Base-by-base conservation (phyloP, 495 filamentous ascomycete species). In the Tuber microsphaerosporum region DNA sequence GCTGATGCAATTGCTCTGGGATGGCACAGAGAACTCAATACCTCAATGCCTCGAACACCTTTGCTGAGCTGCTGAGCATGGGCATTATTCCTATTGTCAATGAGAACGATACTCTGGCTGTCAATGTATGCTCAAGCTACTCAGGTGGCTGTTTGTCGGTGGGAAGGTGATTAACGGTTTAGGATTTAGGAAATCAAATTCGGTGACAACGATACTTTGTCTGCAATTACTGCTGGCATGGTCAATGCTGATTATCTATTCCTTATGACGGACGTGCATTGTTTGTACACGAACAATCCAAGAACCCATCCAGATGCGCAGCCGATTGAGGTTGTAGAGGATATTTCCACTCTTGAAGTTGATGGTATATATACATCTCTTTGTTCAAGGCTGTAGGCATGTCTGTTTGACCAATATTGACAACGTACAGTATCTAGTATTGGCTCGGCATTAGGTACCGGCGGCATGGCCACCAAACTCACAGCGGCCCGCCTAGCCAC, bases 251-350 rank as follows among this genome's bases (percentile, higher is more conserved):
- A 99, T 83, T 94, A 97, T 79, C 89, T 99, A 20, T 99, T 99
- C 84, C 87, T 99, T 68, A 99, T 99, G 95, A 99, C 95, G 16
- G 95, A 99, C 82, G 95, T 99, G 65, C 95, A 99, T 82, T 97
- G 94, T 81, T 87, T 99, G 22, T 99, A 98, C 84, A 93, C 96
- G 81, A 93, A 94, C 79, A 99, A 99, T 77, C 95, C 95, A 0
- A 88, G 95, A 26, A 91, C 88, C 14, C 85, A 97, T 77, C 90
- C 92, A 1, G 91, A 97, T 77, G 95, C 95, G 26, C 86, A 91
- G 81, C 89, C 95, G 1, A 97, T 99, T 78, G 92, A 97, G 79
- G 91, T 97, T 1, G 93, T 99, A 10, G 91, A 95, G 70, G 94
- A 98, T 81, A 97, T 98, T 68, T 86, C 88, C 0, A 87, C 89